Evolutionary conservation across 257 asterid genomes (phyloP), one percentile per base, ranked within the genome.

Genomic region (Rehmannia glutinosa): DNA sequence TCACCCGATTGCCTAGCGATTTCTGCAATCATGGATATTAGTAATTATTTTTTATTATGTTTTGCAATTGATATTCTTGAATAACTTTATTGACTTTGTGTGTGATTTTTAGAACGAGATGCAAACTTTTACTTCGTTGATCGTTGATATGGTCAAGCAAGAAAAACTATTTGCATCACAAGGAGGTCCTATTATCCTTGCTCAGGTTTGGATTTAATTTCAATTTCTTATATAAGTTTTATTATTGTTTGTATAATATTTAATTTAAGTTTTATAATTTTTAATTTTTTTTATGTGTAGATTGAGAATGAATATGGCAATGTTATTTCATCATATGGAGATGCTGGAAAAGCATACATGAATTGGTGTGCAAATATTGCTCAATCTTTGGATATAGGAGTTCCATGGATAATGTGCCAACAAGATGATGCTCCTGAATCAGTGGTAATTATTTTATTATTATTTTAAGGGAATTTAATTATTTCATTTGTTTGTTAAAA

Each of bases 341-440:
- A 35, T n/a, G 90, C 85, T 8, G 97, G 97, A 1, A 73, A 80
- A 69, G 78, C 82, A 1, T 91, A 91, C 39, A 25, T 86, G 0
- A 61, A 88, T 25, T 91, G 95, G 95, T 83, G 95, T 28, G 83
- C 93, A 13, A 76, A 65, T 1, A 71, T 88, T 80, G 97, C 97
- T 20, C 32, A 62, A 0, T 80, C 91, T 0, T 75, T 83, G 0
- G 57, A 86, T 35, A 69, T 80, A 17, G 97, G 97, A 3, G 83
- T 88, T 10, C 97, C 98, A 15, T 91, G 98, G 98, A 69, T 91
- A 24, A 91, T 91, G 97, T 91, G 97, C 65, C 93, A 88, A 75
- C 79, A 91, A 59, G 1, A 21, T 2, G 83, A 91, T 83, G 96
- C 95, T 20, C 97, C 97, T 0, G 25, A 66, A 20, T 78, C 93